Base-by-base conservation (phyloP, 176 grass and related monocot genomes). In the Carex littledalei region DNA sequence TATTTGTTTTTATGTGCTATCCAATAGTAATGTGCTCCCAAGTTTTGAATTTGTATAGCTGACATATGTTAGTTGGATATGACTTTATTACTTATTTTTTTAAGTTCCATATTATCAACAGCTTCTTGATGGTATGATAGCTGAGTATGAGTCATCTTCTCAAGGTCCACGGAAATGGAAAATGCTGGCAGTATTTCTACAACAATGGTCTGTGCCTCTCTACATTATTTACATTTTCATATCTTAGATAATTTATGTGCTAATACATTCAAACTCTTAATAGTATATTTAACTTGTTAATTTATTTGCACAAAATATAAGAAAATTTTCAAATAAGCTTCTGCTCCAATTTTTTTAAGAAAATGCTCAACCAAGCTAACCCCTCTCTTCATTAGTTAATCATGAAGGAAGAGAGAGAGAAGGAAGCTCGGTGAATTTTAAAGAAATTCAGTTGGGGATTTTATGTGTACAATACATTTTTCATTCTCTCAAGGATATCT, bases 121-220 rank as follows among this genome's bases (percentile, higher is more conserved):
- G 96, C 66, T 95, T 66, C 85, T 99, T 59, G 93, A 94, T 85
- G 78, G 60, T 50, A 84, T 99, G 29, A 84, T 99, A 66, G 81
- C 72, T 3, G 89, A 91, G 64, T 99, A 94, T 9, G 93, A 99
- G 31, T 94, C 87, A 67, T 92, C 84, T 9, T 89, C 93, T 86
- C 89, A 94, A 85, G 93, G 93, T 66, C 91, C 93, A 10, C 88
- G 67, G 67, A 95, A 95, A 89, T 99, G 96, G 96, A 89, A 87
- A 92, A 91, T 21, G 61, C 82, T 99, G 53, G 89, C 87, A 76
- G 65, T 86, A 29, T 95, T 99, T 88, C 67, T 99, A 45, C 93
- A 92, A 50, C 91, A 94, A 75, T 92, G 96, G 96, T 99, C 84
- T 50, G 66, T 35, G 17, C 61, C 29, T 81, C 67, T 81, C 84